Evolutionary conservation across 225 moss, liverwort and hornwort genomes (phyloP), one percentile per base, ranked within the genome.

Genomic region (Climacium dendroides): DNA sequence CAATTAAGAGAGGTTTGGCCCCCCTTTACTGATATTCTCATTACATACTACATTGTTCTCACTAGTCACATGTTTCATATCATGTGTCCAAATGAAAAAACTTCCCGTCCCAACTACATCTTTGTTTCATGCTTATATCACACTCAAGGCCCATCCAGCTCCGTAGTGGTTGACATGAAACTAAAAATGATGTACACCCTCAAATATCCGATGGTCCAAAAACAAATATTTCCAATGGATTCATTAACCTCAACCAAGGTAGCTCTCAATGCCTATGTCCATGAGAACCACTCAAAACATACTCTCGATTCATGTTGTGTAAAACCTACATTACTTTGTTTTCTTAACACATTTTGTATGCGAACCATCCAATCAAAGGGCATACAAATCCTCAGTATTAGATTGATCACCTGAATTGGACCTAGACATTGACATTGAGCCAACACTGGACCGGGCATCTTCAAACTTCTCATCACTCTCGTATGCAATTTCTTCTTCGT

Each of bases 371-470:
- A 9, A 17, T 85, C 17, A 85, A 0, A 93, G 89, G 9, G 80
- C 53, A 1, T 93, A 92, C 7, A 93, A 72, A 9, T 92, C 90
- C 74, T 92, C 93, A 0, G 89, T 90, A 22, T 39, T 90, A 5
- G 74, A 62, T 9, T 63, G 86, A 1, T 6, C 47, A 11, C 48
- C 85, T 0, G 89, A 91, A 32, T 85, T 77, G 0, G 92, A 82
- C 55, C 93, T 52, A 1, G 94, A 90, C 32, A 83, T 15, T 1
- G 89, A 74, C 13, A 45, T 8, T 0, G 91, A 89, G 65, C 61
- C 77, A 3, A 89, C 30, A 79, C 69, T 92, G 19, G 91, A 84
- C 4, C 82, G 66, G 0, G 90, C 94, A 60, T 91, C 92, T 34
- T 90, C 92, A 5, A 89, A 89, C 83, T 92, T 92, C n/a, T 90